Evolutionary conservation across 495 filamentous ascomycete species (phyloP), one percentile per base, ranked within the genome.

Genomic region (Penicillium herquei): DNA sequence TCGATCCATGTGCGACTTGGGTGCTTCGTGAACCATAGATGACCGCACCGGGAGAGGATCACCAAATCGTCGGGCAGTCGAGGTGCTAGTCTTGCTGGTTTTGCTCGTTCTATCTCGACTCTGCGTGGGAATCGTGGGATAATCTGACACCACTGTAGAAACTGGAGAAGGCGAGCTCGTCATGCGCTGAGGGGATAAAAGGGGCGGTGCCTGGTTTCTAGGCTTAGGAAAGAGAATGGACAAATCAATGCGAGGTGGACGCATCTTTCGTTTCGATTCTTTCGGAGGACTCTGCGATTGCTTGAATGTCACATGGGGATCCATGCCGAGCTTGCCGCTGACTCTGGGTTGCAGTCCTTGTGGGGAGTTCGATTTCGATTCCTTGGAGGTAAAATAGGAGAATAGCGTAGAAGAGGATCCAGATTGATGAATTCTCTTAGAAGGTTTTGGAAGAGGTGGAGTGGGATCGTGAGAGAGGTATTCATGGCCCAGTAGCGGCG

Each of bases 201-300:
- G 66, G 37, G 69, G 73, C 10, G 68, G 53, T 13, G 58, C 41
- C 16, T 45, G 57, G 21, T 70, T 55, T 32, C 68, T 66, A 1
- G 76, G 76, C 54, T 77, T 79, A 10, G 76, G 76, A 56, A 79
- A 79, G 16, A 79, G 59, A 3, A 75, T 54, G 16, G 76, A 79
- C 12, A 79, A 66, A 42, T 79, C 76, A 49, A 79, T 71, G 33
- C 69, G 57, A 9, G 70, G 67, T 32, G 76, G 74, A 12, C 75
- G 73, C 42, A 70, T 59, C 56, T 73, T 77, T 37, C 72, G 67
- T 49, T 75, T 75, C 14, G 72, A 68, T 18, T 75, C 73, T 44
- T 71, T 73, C 26, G 63, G 60, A 14, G 63, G 18, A 13, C 55
- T 65, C 33, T 59, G 61, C 10, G 63, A 42, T 39, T 66, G 57